Conservation (phyloP, 2,329 filamentous ascomycete genomes). For the Coniella vitis region DNA sequence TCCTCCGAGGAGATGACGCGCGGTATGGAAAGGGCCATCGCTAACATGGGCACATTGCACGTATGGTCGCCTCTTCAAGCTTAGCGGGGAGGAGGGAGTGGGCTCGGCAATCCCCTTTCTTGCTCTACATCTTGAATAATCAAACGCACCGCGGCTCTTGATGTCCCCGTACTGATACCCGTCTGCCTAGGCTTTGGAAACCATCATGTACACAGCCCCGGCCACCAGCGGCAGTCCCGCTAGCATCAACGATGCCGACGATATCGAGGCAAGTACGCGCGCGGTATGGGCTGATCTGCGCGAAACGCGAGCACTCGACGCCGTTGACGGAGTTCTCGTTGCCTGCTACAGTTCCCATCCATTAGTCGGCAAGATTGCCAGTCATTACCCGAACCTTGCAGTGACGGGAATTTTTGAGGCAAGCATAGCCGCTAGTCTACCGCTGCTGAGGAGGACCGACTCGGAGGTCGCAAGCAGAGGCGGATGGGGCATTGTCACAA, state of each 20-base stretch:
- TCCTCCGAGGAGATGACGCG: constrained; percentile 67
- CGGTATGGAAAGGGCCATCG: constrained; percentile 47
- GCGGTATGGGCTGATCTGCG: constrained; percentile 53
- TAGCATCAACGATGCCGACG: constrained; percentile 71
- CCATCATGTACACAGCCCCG: constrained; percentile 62
- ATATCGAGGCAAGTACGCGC: constrained; percentile 56
- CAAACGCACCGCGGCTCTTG: not conserved
- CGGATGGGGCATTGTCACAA: constrained; percentile 80
- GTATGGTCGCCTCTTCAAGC: constrained; percentile 21
- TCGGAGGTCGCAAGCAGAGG: not conserved
- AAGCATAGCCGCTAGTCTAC: constrained; percentile 59
- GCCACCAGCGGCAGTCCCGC: constrained; percentile 50
- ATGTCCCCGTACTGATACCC: not conserved
- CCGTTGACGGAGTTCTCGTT: constrained; percentile 72
- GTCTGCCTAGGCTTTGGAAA: constrained; percentile 35
- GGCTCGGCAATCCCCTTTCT: too few relatives aligned
- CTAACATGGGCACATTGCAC: constrained; percentile 31
- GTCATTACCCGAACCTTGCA: constrained; percentile 30
- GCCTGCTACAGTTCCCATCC: constrained; percentile 86
- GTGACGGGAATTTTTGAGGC: constrained; percentile 87
- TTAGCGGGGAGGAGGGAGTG: not conserved
- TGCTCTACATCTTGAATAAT: not conserved
- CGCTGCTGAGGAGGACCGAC: constrained; percentile 36
- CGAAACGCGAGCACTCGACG: constrained; percentile 27
- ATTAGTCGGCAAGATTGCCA: constrained; percentile 55